phyloP scores from a whole-genome alignment of 306 rosid species.

The Sophora flavescens region DNA sequence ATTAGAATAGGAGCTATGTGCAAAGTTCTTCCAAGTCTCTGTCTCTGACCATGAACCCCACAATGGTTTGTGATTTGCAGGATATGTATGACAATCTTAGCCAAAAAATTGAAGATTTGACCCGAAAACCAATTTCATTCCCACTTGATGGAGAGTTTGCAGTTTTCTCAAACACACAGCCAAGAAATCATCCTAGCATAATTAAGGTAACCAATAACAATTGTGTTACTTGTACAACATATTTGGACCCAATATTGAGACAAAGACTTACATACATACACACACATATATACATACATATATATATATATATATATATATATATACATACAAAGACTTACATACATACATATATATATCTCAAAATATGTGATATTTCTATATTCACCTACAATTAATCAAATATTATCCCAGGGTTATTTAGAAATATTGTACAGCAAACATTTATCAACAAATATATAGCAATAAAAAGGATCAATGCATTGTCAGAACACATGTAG shows the following conservation, averaged over 20 bases:
- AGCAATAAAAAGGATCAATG: not conserved
- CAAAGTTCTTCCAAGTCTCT: not conserved
- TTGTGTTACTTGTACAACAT: too few species aligned
- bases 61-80: slow-evolving; percentile 47
- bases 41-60: not conserved
- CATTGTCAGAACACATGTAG: not conserved
- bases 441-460: not conserved
- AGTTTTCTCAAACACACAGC: slow-evolving; percentile 50
- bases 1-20: not conserved
- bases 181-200: slow-evolving; percentile 58
- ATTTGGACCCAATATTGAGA: too few species aligned
- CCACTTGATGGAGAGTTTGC: slow-evolving; percentile 45
- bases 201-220: slow-evolving; percentile 51
- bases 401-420: too few species aligned
- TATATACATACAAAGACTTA: too few species aligned
- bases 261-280: not conserved
- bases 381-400: too few species aligned
- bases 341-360: too few species aligned
- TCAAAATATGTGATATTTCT: too few species aligned
- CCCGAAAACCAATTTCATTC: slow-evolving; percentile 12
- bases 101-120: slow-evolving; percentile 54
- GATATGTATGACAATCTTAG: slow-evolving; percentile 63
- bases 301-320: too few species aligned
- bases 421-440: too few species aligned
- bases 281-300: too few species aligned